Percentiles rank a stretch among this genome's conserved stretches.
These are phyloP conservation scores for Avicennia marina DNA, from an alignment of 257 asterid genomes.

Conservation along the genomic window DNA sequence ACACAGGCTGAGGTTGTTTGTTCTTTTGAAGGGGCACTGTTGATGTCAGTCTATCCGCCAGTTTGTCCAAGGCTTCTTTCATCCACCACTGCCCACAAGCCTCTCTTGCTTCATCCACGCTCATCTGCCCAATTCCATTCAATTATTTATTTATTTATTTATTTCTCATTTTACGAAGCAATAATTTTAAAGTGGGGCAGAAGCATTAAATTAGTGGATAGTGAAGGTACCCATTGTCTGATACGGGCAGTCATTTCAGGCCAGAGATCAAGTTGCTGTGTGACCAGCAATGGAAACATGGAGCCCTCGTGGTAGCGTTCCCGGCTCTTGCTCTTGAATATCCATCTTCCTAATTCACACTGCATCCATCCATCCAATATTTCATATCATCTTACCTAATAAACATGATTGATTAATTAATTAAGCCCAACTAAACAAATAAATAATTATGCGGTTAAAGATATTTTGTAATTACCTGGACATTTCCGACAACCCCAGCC, in stretches of 20 bases:
- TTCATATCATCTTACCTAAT: too few relatives aligned
- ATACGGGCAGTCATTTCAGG: conserved; percentile 50
- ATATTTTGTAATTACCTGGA: conserved; percentile 39
- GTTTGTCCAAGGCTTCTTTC: conserved; percentile 72
- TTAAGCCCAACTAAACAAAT: background rate
- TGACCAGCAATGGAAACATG: conserved; percentile 75
- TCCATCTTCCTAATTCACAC: conserved; percentile 70
- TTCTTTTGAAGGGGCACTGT: background rate
- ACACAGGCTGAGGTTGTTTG: too few relatives aligned
- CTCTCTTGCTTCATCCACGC: conserved; percentile 56
- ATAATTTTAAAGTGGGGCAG: background rate
- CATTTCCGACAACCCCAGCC: conserved; percentile 76
- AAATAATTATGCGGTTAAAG: background rate
- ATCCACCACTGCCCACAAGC: conserved; percentile 77
- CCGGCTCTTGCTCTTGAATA: conserved; percentile 70
- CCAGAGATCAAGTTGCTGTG: conserved; percentile 66
- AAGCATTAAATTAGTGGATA: background rate
- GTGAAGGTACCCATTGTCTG: conserved; percentile 50
- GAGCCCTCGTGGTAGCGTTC: conserved; percentile 53
- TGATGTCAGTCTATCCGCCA: conserved; percentile 44
- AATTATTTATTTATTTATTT: background rate
- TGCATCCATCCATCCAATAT: conserved; percentile 15
- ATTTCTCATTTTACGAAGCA: too few relatives aligned
- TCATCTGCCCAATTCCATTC: conserved; percentile 43
- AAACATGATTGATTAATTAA: too few relatives aligned